Base-by-base conservation (phyloP, 805 yeast species). In the Saccharomycopsis fibuligera region DNA sequence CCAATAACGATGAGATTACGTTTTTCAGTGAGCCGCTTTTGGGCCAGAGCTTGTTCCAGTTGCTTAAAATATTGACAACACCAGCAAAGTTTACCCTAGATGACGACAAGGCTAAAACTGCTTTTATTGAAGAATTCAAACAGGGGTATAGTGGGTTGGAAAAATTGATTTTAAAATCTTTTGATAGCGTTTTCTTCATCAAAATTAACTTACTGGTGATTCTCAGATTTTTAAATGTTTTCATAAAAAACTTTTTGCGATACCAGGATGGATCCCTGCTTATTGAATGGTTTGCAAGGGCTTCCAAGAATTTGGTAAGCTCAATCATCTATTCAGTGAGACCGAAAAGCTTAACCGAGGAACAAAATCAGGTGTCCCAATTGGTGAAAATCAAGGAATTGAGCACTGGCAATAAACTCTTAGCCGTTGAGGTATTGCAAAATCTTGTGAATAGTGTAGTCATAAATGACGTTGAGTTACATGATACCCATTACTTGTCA, bases 21-120 rank as follows among this genome's bases (percentile, higher is more conserved):
- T 49, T 52, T 16, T 49, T 48, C 41, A 52, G 50, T 8, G 55
- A 52, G 29, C 55, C 55, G 12, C 29, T 52, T 10, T 30, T 52
- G 21, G 37, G 43, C 44, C 55, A 52, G 23, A 48, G 50, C n/a
- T 42, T 52, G 21, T 52, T 52, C 39, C 55, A 52, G 16, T 21
- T 49, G 22, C 25, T 52, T 22, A 52, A 46, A 29, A n/a, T 49
- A 23, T 25, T 52, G 4, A n/a, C 39, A 8, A 39, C 50, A 5
- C 9, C 54, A 14, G n/a, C 23, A 6, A 17, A 29, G 16, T 24
- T 33, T 14, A 16, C 36, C 30, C 23, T 31, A 29, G 29, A 36
- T 10, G 44, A 42, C n/a, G 16, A 19, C 10, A 30, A 19, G n/a
- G 21, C 17, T 23, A 17, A 38, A 19, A 30, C 19, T 3, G 5